These are phyloP conservation scores for Aureobasidium sp. DNA, from an alignment of 2,329 filamentous ascomycete genomes.

Conservation along the genomic window DNA sequence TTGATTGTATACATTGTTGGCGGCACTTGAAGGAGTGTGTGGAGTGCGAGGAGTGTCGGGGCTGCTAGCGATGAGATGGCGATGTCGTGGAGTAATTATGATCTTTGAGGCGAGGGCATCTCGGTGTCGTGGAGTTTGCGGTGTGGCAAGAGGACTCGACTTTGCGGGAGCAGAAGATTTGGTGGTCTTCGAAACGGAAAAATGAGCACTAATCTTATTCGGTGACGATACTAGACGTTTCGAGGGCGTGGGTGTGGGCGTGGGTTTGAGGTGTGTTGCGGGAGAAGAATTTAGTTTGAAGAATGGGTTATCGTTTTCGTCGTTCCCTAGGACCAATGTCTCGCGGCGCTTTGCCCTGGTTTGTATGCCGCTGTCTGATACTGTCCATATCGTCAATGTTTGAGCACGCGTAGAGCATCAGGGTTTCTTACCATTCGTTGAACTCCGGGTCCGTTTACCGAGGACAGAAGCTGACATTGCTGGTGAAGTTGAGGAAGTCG, in stretches of 20 bases:
- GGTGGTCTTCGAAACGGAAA: slow-evolving; percentile 30
- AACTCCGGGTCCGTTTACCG: slow-evolving; percentile 39
- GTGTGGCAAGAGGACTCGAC: slow-evolving; percentile 34
- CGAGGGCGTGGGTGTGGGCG: slow-evolving; percentile 31
- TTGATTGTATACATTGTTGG: slow-evolving; percentile 73
- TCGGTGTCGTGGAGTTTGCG: slow-evolving; percentile 61
- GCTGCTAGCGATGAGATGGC: slow-evolving; percentile 67
- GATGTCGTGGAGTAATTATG: slow-evolving; percentile 73
- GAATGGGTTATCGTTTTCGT: slow-evolving; percentile 60
- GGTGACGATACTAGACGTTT: slow-evolving; percentile 42
- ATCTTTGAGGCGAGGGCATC: slow-evolving; percentile 63
- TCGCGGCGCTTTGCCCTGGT: slow-evolving; percentile 36
- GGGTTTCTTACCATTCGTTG: slow-evolving; percentile 13
- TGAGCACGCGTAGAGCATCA: not conserved
- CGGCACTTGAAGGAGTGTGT: slow-evolving; percentile 56
- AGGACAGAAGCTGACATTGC: slow-evolving; percentile 32
- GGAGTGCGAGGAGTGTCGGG: slow-evolving; percentile 71
- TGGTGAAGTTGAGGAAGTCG: not conserved
- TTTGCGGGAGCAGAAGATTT: slow-evolving; percentile 29
- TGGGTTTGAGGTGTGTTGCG: slow-evolving; percentile 27
- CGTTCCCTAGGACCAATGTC: slow-evolving; percentile 45
- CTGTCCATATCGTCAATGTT: slow-evolving; percentile 2
- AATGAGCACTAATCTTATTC: slow-evolving; percentile 35
- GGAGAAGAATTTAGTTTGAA: slow-evolving; percentile 32
- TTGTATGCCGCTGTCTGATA: slow-evolving; percentile 13